Conservation (phyloP, 2,329 filamentous ascomycete species). For the Fusarium nurragi region DNA sequence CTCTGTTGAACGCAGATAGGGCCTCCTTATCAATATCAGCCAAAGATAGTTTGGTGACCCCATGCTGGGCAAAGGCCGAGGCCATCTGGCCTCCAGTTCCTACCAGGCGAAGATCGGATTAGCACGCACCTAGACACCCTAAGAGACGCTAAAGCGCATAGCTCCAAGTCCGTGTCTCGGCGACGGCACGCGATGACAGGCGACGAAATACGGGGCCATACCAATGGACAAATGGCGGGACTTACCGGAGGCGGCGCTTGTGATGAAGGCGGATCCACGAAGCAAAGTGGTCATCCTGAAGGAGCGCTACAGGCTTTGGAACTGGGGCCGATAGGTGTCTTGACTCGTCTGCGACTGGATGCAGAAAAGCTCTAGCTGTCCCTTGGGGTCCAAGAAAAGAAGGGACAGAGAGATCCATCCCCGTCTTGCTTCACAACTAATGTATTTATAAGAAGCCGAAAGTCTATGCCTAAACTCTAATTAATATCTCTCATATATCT, state of each 20-base stretch:
- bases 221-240: constrained; percentile 9
- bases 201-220: constrained; percentile 4
- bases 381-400: background rate
- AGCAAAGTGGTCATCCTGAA: constrained; percentile 52
- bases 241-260: constrained; percentile 58
- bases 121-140: background rate
- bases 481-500: no score
- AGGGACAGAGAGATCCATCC: no score
- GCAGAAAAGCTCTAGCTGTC: no score
- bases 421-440: background rate
- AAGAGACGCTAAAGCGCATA: background rate
- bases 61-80: constrained; percentile 58
- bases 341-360: background rate
- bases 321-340: background rate
- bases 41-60: constrained; percentile 57
- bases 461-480: no score
- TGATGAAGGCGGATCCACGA: constrained; percentile 59
- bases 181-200: background rate
- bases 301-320: background rate
- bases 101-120: constrained; percentile 35
- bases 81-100: constrained; percentile 61
- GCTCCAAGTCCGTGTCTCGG: constrained; percentile 5
- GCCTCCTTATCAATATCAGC: constrained; percentile 54
- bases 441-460: no score
- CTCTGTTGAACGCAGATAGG: constrained; percentile 46